Evolutionary conservation across 2,329 filamentous ascomycete genomes (phyloP), one percentile per base, ranked within the genome.

Genomic region (Neopestalotiopsis rosae): DNA sequence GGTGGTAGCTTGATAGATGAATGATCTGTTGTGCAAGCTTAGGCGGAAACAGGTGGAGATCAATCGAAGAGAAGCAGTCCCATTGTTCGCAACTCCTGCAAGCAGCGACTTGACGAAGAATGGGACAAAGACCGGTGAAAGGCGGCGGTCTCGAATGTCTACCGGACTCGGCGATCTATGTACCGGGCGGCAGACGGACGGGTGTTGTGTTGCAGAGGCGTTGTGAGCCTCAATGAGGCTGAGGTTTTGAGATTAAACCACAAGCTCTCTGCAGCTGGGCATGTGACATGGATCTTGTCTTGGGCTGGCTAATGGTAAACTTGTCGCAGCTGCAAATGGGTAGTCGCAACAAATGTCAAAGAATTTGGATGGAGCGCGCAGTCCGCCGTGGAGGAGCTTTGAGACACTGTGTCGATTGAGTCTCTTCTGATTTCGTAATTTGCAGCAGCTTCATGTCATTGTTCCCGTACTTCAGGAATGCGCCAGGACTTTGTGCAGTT

Each of bases 1-100:
- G 63, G 63, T 66, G 45, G 30, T 66, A 58, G 63, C 32, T 20
- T 34, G 63, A 57, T 66, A 66, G 63, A 66, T 66, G 49, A 66
- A 56, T 56, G 63, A 24, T 38, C 28, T 20, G 42, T 34, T 12
- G 49, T 34, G 24, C 63, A n/a, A 57, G 63, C 63, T 24, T 40
- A 30, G 30, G 30, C 28, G 38, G 62, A 49, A 56, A 32, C 14
- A n/a, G 63, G 63, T 66, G 52, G 57, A 59, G 28, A 13, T 57
- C 42, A 38, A 40, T n/a, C 30, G 63, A 57, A 28, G 24, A 17
- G 5, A n/a, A 34, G 30, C 30, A 38, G 7, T 56, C n/a, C 49
- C 32, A 56, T 66, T 49, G 61, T 64, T 49, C 57, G 30, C 20
- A 59, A 13, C 24, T n/a, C 49, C 49, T 32, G 63, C 30, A 66